phyloP scores from a whole-genome alignment of 352 stramenopile species.

The Globisporangium iwayamae region DNA sequence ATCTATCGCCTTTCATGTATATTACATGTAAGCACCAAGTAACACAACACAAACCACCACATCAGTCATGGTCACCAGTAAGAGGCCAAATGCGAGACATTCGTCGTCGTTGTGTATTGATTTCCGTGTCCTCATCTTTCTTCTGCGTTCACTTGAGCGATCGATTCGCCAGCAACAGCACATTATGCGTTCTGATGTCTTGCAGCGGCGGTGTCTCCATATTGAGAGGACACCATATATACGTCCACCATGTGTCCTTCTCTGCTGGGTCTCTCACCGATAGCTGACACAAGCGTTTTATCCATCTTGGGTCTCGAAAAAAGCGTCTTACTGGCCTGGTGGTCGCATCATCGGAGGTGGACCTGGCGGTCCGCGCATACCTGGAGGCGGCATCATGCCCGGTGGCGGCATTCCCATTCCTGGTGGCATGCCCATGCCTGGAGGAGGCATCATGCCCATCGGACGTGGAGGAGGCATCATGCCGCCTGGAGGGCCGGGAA shows the following conservation, averaged over 20 bases:
- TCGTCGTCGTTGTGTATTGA: not conserved
- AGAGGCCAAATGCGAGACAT: too few relatives aligned
- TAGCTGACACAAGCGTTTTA: not conserved
- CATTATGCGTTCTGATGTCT: not conserved
- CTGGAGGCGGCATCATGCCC: slow-evolving; percentile 72
- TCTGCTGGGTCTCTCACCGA: not conserved
- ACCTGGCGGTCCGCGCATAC: slow-evolving; percentile 57
- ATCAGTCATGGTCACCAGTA: too few relatives aligned
- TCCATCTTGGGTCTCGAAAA: slow-evolving; percentile 4
- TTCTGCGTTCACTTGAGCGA: not conserved
- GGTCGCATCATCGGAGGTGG: slow-evolving; percentile 33
- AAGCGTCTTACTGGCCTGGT: slow-evolving; percentile 56
- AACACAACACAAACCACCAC: too few relatives aligned
- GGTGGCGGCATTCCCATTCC: slow-evolving; percentile 69
- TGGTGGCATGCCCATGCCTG: slow-evolving; percentile 73
- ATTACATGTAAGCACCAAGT: too few relatives aligned
- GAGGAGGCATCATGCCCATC: slow-evolving; percentile 72
- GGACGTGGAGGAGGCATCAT: slow-evolving; percentile 65
- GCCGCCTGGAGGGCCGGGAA: slow-evolving; percentile 48
- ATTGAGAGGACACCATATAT: not conserved
- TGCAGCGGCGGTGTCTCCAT: not conserved
- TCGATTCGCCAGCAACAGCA: not conserved
- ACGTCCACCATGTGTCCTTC: not conserved
- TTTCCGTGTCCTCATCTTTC: not conserved
- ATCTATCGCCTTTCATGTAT: not conserved